A percentile compares a stretch with the other conserved stretches of the same genome.
phyloP scores from a whole-genome alignment of 2,329 filamentous ascomycete species.

The Curvularia spicifera region DNA sequence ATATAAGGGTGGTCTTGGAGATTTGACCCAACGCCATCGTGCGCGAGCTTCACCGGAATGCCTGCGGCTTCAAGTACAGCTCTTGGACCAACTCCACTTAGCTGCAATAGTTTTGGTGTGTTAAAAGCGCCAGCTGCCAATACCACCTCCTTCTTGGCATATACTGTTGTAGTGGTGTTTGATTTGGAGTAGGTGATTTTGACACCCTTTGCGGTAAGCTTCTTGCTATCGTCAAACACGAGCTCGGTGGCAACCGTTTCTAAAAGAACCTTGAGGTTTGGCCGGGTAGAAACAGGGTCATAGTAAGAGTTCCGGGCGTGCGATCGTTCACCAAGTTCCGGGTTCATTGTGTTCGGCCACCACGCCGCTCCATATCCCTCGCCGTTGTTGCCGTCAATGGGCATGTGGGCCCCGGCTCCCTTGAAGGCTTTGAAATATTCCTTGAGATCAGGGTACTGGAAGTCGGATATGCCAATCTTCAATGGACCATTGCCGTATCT shows the following conservation, averaged over 20 bases:
- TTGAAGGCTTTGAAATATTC: conserved; percentile 34
- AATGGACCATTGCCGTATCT: conserved; percentile 37
- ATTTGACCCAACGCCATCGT: conserved; percentile 43
- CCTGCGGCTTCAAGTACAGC: conserved; percentile 35
- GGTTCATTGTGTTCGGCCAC: conserved; percentile 47
- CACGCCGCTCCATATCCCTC: conserved; percentile 45
- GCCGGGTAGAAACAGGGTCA: conserved; percentile 33
- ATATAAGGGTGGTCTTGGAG: conserved; percentile 45
- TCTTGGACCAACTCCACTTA: conserved; percentile 42
- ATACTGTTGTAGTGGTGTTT: conserved; percentile 24
- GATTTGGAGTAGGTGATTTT: conserved; percentile 31
- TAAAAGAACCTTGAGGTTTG: conserved; percentile 41
- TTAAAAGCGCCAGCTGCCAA: conserved; percentile 64
- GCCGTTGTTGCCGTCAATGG: conserved; percentile 34
- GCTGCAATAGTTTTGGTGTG: conserved; percentile 60
- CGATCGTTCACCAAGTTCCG: conserved; percentile 37
- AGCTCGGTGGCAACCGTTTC: conserved; percentile 30
- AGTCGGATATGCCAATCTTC: conserved; percentile 37
- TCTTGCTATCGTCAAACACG: conserved; percentile 31
- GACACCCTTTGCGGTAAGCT: conserved; percentile 34
- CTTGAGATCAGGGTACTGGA: conserved; percentile 37
- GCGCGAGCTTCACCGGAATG: conserved; percentile 33
- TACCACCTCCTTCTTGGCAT: conserved; percentile 59
- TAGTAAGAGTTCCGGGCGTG: conserved; percentile 44
- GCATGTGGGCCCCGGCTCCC: conserved; percentile 28